Conservation (phyloP, 164 flowering plant genomes). For the Aristolochia fimbriata region DNA sequence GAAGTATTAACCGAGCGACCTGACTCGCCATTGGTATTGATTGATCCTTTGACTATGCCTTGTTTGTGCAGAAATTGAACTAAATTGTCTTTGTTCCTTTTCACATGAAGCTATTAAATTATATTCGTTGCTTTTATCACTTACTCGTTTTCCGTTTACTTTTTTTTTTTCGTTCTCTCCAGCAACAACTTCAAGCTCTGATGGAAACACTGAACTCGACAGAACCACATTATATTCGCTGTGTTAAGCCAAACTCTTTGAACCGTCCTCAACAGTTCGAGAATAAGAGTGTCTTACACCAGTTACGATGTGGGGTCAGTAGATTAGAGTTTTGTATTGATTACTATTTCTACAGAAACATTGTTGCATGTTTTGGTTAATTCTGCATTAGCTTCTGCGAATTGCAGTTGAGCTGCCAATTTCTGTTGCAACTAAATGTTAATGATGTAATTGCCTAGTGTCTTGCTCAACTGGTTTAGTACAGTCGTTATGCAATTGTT, state of each 20-base stretch:
- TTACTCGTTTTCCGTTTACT: background rate
- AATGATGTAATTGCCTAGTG: too few species aligned
- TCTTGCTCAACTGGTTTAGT: too few species aligned
- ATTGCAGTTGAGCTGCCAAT: too few species aligned
- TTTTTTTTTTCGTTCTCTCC: constrained; percentile 9
- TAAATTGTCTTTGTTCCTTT: background rate
- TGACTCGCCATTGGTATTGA: too few species aligned
- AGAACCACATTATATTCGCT: constrained; percentile 94
- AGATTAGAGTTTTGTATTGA: background rate
- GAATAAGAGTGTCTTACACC: constrained; percentile 78
- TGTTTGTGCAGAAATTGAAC: background rate
- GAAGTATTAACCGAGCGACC: too few species aligned
- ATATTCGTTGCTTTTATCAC: background rate
- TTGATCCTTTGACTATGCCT: too few species aligned
- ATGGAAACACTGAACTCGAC: constrained; percentile 94
- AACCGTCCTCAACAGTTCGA: constrained; percentile 87
- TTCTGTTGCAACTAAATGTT: too few species aligned
- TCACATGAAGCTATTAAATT: background rate
- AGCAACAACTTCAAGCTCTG: constrained; percentile 99
- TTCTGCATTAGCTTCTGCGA: too few species aligned
- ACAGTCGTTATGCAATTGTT: too few species aligned
- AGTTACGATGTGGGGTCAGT: constrained; percentile 97
- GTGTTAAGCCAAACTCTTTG: constrained; percentile 95
- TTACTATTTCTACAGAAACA: background rate
- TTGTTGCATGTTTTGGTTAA: background rate